A percentile compares a stretch with the other conserved stretches of the same genome.
Evolutionary conservation across 1,139 yeast species (phyloP).

Genomic region (Geotrichum fermentans): DNA sequence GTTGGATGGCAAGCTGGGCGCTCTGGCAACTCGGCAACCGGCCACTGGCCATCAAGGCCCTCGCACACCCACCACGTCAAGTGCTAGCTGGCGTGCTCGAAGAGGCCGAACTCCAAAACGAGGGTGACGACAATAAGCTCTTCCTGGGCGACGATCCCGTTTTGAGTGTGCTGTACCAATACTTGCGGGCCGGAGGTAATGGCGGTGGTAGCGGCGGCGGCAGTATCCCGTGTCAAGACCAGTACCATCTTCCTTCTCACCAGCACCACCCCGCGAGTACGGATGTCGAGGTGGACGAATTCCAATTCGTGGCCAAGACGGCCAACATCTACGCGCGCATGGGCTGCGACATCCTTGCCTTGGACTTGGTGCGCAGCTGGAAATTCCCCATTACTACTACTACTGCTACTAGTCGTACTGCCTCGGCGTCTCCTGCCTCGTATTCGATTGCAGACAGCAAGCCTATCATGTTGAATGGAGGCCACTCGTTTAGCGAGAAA

Average conservation of each 20-base stretch:
- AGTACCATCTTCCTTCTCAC: too few species aligned
- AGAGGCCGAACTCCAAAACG: slow-evolving; percentile 24
- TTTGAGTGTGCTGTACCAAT: slow-evolving; percentile 58
- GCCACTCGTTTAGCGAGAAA: not conserved
- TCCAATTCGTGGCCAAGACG: slow-evolving; percentile 57
- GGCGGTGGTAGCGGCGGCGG: too few species aligned
- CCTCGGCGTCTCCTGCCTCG: not conserved
- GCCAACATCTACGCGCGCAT: slow-evolving; percentile 68
- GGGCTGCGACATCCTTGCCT: slow-evolving; percentile 84
- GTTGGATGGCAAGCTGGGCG: slow-evolving; percentile 82
- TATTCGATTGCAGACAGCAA: too few species aligned
- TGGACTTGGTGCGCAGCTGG: slow-evolving; percentile 66
- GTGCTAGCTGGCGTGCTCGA: slow-evolving; percentile 12
- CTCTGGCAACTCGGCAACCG: slow-evolving; percentile 53
- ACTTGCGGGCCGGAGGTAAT: too few species aligned
- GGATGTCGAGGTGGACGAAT: slow-evolving; percentile 42
- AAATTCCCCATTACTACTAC: slow-evolving; percentile 41
- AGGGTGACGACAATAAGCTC: slow-evolving; percentile 39
- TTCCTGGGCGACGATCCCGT: slow-evolving; percentile 81
- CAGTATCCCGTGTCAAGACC: too few species aligned
- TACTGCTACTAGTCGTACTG: not conserved
- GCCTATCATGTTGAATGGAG: not conserved
- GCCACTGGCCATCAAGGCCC: slow-evolving; percentile 26
- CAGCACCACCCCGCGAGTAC: slow-evolving; percentile 45
- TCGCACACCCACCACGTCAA: slow-evolving; percentile 20